Percentiles rank a stretch among this genome's conserved stretches.
Conservation (phyloP, 148 eudicot genomes). For the Persicaria tinctoria region DNA sequence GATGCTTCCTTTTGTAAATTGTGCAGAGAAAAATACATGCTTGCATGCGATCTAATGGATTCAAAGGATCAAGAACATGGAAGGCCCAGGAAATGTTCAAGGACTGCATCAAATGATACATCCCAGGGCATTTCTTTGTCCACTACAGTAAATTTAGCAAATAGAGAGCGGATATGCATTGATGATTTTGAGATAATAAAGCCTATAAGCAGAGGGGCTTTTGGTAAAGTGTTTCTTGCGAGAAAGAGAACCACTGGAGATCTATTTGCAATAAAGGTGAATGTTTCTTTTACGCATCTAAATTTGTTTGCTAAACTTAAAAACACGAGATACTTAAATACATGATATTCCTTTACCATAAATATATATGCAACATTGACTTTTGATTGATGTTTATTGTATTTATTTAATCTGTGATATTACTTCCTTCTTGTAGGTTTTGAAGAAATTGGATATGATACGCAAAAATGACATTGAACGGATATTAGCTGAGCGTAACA, state of each 20-base stretch:
- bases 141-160: constrained; percentile 34
- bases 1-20: background rate
- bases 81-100: constrained; percentile 20
- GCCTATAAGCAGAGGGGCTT: constrained; percentile 73
- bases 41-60: constrained; percentile 38
- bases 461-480: constrained; percentile 96
- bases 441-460: constrained; percentile 96
- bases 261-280: constrained; percentile 73
- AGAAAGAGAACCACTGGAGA: constrained; percentile 65
- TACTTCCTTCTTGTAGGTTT: constrained; percentile 47
- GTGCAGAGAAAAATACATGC: constrained; percentile 54
- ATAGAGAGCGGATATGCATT: constrained; percentile 58
- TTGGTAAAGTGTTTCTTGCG: constrained; percentile 64
- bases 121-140: constrained; percentile 49
- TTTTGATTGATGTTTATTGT: background rate
- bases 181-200: constrained; percentile 74
- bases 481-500: constrained; percentile 96
- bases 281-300: background rate
- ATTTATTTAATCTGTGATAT: background rate
- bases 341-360: background rate
- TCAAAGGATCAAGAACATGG: constrained; percentile 20
- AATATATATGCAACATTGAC: background rate
- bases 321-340: background rate
- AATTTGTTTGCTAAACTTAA: background rate
- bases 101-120: constrained; percentile 31